Evolutionary conservation across 2,329 filamentous ascomycete species (phyloP).

Genomic region (Cryoendolithus antarcticus): DNA sequence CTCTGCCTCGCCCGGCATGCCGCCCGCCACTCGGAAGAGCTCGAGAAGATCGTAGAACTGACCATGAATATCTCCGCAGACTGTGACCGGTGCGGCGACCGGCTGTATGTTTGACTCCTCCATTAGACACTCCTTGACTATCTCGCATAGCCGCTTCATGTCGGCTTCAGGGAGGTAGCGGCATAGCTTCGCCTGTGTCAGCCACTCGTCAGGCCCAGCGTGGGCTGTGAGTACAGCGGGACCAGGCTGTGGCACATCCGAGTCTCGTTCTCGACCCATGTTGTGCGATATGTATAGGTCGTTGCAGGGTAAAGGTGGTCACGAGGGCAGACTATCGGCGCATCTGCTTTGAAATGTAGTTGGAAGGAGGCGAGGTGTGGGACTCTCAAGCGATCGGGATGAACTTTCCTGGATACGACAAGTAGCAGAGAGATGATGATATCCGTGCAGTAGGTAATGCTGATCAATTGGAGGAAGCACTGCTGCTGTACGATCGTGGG

Average conservation of each 20-base stretch:
- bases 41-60: conserved; percentile 98
- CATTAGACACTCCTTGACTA: conserved; percentile 98
- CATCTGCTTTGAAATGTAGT: too few species aligned
- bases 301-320: conserved; percentile 4
- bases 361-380: too few species aligned
- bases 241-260: conserved; percentile 71
- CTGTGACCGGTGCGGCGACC: conserved; percentile 89
- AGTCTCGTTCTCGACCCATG: conserved; percentile 37
- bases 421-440: too few species aligned
- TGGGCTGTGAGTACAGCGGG: conserved; percentile 74
- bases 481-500: too few species aligned
- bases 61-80: conserved; percentile 96
- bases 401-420: too few species aligned
- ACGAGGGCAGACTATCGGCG: not conserved
- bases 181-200: conserved; percentile 91
- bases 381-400: too few species aligned
- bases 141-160: conserved; percentile 98
- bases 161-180: conserved; percentile 90
- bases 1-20: conserved; percentile 70
- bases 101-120: conserved; percentile 99
- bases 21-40: conserved; percentile 89
- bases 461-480: too few species aligned
- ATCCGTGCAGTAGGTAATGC: too few species aligned
- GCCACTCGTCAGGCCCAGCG: conserved; percentile 87
- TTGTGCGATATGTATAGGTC: conserved; percentile 5